Evolutionary conservation across 305 asterid species (phyloP), one percentile per base, ranked within the genome.

Genomic region (Fraxinus ornus): DNA sequence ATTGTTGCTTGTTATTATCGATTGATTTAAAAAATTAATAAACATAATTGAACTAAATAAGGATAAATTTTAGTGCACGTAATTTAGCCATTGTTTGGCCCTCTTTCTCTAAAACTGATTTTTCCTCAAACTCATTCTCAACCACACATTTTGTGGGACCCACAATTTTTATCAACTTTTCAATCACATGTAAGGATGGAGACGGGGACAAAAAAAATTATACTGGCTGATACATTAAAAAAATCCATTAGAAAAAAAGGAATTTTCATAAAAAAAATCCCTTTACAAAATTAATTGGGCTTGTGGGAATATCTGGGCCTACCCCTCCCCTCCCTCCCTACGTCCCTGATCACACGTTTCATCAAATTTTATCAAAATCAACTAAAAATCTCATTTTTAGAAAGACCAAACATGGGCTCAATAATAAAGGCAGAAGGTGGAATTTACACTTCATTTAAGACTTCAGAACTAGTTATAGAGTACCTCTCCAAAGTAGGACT

Each of bases 401-500:
- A 57, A 57, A 57, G 22, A 57, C 12, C 28, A 57, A 57, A 6
- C 68, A 57, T 57, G 68, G 68, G 8, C 68, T 19, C 68, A 19
- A 57, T 64, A 24, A 64, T 64, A 64, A 24, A 64, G 35, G 35
- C 35, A 64, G 30, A 21, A 8, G 77, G 35, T 60, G 75, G 73
- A 64, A 64, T 22, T 64, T 24, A 24, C 7, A 24, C 73, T 24
- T 64, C 33, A 24, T 47, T 49, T 36, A 64, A 35, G 32, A 10
- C 52, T 47, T 74, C 72, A 80, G 30, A 44, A 78, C 79, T 74
- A 35, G 7, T 52, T 3, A 39, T 17, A 26, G 41, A 83, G n/a
- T 12, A 78, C 75, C 83, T 26, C 35, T 47, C 77, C 52, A 71
- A 62, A 17, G 78, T 79, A n/a, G 57, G 71, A 24, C 17, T 76